Evolutionary conservation across 176 grass and related monocot genomes (phyloP), one percentile per base, ranked within the genome.

Genomic region (Aegilops sharonensis): DNA sequence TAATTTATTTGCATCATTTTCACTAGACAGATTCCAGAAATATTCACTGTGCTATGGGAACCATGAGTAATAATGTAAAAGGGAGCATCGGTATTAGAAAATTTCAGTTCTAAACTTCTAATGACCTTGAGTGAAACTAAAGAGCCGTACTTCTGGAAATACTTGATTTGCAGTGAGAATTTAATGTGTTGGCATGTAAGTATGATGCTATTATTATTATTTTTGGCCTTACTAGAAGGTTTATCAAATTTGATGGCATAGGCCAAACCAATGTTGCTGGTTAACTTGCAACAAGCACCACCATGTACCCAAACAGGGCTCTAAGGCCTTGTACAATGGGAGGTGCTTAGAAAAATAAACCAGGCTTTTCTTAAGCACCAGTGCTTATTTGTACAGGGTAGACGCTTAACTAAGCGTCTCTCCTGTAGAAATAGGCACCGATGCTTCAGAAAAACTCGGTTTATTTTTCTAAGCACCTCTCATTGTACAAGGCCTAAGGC

Each of bases 191-290:
- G 13, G 13, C 29, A 52, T 48, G 37, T 72, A 60, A 37, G 35
- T 25, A 15, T 71, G 37, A 70, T 84, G 64, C 8, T 84, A 36
- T 74, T 74, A 54, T 60, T 78, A 70, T 13, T 29, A 23, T 31
- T 75, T 75, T 86, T 56, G 21, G 50, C n/a, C 29, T 70, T 82
- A 80, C 21, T 77, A 64, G 74, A 78, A 48, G 31, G 81, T 62
- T n/a, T 64, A 29, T 72, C 3, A 32, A 65, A 54, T 11, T 84
- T 74, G 69, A 18, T 8, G 37, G 12, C 48, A 77, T 57, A 68
- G 48, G 14, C 50, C n/a, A 36, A 61, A 70, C 20, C 21, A 78
- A 83, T 4, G 3, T 21, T 20, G 50, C 32, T 77, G 50, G 9
- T 80, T 60, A 68, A 75, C 68, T 75, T 35, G 83, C 35, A 35